Percentiles rank a stretch among this genome's conserved stretches.
Conservation (phyloP, 2,329 filamentous ascomycete species). For the Dactylellina parvicollis region DNA sequence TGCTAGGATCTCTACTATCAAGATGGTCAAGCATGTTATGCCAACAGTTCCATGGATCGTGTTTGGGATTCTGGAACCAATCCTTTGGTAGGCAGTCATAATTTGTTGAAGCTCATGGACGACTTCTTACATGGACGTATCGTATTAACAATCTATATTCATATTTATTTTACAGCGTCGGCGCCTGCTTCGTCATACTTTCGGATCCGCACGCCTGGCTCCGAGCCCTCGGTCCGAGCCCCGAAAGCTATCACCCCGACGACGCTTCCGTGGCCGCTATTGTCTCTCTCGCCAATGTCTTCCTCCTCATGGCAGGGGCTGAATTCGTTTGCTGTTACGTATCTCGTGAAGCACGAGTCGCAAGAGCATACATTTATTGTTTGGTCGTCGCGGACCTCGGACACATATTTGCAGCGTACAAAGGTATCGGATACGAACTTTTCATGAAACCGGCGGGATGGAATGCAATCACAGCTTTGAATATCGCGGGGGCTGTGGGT, state of each 20-base stretch:
- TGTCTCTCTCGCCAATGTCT: constrained; percentile 58
- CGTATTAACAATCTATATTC: neutral
- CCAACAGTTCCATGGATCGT: constrained; percentile 30
- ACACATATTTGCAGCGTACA: constrained; percentile 60
- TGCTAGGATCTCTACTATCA: no score
- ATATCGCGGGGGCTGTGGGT: constrained; percentile 57
- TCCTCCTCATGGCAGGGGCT: constrained; percentile 59
- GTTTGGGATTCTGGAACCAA: constrained; percentile 26
- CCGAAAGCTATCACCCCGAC: constrained; percentile 25
- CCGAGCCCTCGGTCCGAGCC: constrained; percentile 57
- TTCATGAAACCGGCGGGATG: constrained; percentile 57
- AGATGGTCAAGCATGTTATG: constrained; percentile 37
- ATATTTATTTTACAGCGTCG: neutral
- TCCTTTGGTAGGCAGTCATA: constrained; percentile 14
- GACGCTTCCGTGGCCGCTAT: constrained; percentile 45
- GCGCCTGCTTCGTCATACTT: constrained; percentile 50
- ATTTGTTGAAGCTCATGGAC: neutral
- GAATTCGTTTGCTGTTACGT: constrained; percentile 59
- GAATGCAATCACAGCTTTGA: constrained; percentile 59
- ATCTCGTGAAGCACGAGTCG: constrained; percentile 56
- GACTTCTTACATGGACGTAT: neutral
- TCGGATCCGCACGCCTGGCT: constrained; percentile 58
- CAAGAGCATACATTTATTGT: constrained; percentile 58
- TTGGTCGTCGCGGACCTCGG: constrained; percentile 61
- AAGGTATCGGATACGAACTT: constrained; percentile 58